Conservation (phyloP, 768 basidiomycete genomes). For the Boletus sp. region DNA sequence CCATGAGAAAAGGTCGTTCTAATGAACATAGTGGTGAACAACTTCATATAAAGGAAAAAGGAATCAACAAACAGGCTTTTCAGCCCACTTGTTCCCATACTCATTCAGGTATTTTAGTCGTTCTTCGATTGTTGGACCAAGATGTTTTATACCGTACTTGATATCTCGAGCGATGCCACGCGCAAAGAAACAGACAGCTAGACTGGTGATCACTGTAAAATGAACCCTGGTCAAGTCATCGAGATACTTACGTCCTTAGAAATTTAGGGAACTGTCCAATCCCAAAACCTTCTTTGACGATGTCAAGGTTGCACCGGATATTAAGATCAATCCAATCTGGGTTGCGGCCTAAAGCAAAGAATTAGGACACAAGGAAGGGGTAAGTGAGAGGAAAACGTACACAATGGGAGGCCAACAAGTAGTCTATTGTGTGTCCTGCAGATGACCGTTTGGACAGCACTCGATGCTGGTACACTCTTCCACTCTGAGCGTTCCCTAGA, state of each 20-base stretch:
- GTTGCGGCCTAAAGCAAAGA: not conserved
- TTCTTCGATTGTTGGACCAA: not conserved
- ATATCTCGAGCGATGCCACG: not conserved
- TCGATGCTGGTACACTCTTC: slow-evolving; percentile 29
- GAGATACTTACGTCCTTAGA: not conserved
- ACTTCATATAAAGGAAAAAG: not conserved
- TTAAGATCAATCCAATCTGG: not conserved
- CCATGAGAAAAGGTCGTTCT: not conserved
- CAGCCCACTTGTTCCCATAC: not conserved
- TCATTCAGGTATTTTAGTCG: not conserved
- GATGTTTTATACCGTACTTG: not conserved
- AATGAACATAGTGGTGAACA: not conserved
- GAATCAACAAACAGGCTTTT: not conserved
- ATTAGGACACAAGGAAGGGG: not conserved
- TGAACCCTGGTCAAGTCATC: not conserved
- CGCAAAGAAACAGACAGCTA: not conserved
- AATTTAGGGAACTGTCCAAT: not conserved
- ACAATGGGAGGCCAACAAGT: not conserved
- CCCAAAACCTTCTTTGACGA: not conserved
- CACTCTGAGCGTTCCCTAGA: slow-evolving; percentile 34
- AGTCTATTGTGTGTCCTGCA: slow-evolving; percentile 26
- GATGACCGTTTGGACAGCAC: slow-evolving; percentile 34
- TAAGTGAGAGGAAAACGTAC: not conserved
- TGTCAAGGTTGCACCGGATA: not conserved
- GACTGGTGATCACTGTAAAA: not conserved